Conservation (phyloP, 345 rosid species). For the Pistacia atlantica region DNA sequence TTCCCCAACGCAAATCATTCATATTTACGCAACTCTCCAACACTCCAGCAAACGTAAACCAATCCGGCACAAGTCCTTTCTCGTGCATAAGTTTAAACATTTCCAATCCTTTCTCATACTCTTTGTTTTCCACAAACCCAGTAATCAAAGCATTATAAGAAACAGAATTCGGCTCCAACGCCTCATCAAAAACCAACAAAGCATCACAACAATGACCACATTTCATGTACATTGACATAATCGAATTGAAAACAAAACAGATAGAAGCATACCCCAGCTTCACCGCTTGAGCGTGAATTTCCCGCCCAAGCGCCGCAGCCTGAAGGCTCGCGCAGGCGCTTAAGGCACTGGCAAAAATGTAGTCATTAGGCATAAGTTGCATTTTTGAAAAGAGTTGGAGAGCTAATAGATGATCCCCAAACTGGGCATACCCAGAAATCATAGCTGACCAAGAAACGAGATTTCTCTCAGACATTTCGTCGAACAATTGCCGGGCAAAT, state of each 20-base stretch:
- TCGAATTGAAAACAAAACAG: slow-evolving; percentile 60
- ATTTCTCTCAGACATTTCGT: slow-evolving; percentile 54
- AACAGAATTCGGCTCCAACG: slow-evolving; percentile 40
- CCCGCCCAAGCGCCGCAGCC: slow-evolving; percentile 35
- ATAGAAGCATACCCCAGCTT: slow-evolving; percentile 42
- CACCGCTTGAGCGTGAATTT: slow-evolving; percentile 57
- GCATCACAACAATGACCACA: slow-evolving; percentile 47
- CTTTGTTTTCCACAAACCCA: slow-evolving; percentile 55
- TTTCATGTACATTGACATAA: slow-evolving; percentile 63
- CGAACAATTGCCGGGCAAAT: slow-evolving; percentile 52
- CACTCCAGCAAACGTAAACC: slow-evolving; percentile 47
- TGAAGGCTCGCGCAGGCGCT: slow-evolving; percentile 47
- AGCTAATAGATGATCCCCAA: slow-evolving; percentile 37
- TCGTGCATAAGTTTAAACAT: slow-evolving; percentile 40
- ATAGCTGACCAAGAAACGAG: slow-evolving; percentile 73
- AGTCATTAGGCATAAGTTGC: slow-evolving; percentile 51
- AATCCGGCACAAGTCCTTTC: slow-evolving; percentile 47
- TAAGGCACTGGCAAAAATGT: slow-evolving; percentile 44
- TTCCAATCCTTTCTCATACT: slow-evolving; percentile 41
- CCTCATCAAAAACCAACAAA: slow-evolving; percentile 24
- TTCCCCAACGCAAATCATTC: slow-evolving; percentile 32
- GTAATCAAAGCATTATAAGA: slow-evolving; percentile 57
- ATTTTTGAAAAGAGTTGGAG: slow-evolving; percentile 40
- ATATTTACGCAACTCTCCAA: slow-evolving; percentile 35
- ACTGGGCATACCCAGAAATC: slow-evolving; percentile 59